Base-by-base conservation (phyloP, 495 filamentous ascomycete genomes). In the Glonium stellatum region DNA sequence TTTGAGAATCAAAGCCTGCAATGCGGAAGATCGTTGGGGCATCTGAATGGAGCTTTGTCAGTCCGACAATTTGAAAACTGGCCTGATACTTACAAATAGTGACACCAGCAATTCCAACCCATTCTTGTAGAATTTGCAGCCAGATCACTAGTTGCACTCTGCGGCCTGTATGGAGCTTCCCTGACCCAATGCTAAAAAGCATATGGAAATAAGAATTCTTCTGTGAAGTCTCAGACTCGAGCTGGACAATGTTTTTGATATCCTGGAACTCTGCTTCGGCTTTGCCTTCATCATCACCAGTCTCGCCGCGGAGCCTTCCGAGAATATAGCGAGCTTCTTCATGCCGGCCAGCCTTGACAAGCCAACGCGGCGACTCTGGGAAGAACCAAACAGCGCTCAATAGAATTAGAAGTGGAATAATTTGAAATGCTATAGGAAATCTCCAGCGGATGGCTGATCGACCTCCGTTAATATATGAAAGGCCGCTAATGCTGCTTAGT, bases 101-200 rank as follows among this genome's bases (percentile, higher is more conserved):
- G 19, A 88, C 80, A 52, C 84, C 84, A 0, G 84, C 84, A 67
- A 88, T 87, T 21, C 86, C 85, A 62, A 85, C 79, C 84, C 84
- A 88, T 67, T 87, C 84, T 63, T 87, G 84, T 72, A 88, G 80
- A 47, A 89, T 86, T 71, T 88, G 83, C 10, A 88, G 70, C 84
- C 84, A 88, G 46, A 88, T 78, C 18, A 87, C 84, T 11, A 88
- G 75, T 65, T 87, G 84, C 23, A 87, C 84, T 8, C 85, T 77
- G 2, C 85, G 77, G 3, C 79, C 85, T 11, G 82, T 83, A 60
- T 88, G 84, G 22, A 88, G 69, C 41, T 86, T 81, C 0, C 84
- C 83, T 0, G 79, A 81, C 46, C 79, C 80, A 54, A 79, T 77
- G 12, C 84, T 84, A 60, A 85, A 84, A 9, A 87, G 69, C 84